Percentiles rank a stretch among this genome's conserved stretches.
These are phyloP conservation scores for Suhomyces wounanorum DNA, from an alignment of 1,139 yeast genomes.

Conservation along the genomic window DNA sequence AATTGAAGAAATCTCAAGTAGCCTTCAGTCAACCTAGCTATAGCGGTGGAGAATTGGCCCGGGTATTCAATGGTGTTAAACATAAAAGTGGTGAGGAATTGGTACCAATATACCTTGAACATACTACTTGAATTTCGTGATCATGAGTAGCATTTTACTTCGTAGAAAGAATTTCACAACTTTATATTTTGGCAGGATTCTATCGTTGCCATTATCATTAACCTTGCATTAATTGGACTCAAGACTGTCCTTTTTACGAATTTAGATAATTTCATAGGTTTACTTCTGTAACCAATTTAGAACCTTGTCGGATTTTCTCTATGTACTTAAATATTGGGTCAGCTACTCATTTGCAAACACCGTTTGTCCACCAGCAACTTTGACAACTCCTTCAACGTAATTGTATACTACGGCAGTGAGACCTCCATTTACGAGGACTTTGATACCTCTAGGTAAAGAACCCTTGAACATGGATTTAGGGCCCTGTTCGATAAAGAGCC, in stretches of 20 bases:
- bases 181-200: too few relatives aligned
- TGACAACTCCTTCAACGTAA: conserved; percentile 54
- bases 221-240: neutral
- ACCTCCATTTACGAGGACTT: conserved; percentile 79
- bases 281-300: neutral
- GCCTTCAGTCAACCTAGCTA: conserved; percentile 77
- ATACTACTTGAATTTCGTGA: conserved; percentile 23
- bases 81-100: conserved; percentile 53
- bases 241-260: neutral
- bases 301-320: neutral
- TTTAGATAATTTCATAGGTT: neutral
- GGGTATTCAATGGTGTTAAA: conserved; percentile 47
- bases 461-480: conserved; percentile 71
- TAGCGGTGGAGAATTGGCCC: conserved; percentile 59
- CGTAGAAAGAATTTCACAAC: too few relatives aligned
- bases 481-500: conserved; percentile 71
- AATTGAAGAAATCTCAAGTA: conserved; percentile 41
- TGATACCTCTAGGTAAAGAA: conserved; percentile 73
- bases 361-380: conserved; percentile 49
- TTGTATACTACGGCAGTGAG: conserved; percentile 72
- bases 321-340: neutral
- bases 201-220: too few relatives aligned
- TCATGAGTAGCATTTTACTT: too few relatives aligned
- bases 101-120: conserved; percentile 53
- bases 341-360: conserved; percentile 42